Evolutionary conservation across 257 asterid species (phyloP).

Genomic region (Scutellaria barbata): DNA sequence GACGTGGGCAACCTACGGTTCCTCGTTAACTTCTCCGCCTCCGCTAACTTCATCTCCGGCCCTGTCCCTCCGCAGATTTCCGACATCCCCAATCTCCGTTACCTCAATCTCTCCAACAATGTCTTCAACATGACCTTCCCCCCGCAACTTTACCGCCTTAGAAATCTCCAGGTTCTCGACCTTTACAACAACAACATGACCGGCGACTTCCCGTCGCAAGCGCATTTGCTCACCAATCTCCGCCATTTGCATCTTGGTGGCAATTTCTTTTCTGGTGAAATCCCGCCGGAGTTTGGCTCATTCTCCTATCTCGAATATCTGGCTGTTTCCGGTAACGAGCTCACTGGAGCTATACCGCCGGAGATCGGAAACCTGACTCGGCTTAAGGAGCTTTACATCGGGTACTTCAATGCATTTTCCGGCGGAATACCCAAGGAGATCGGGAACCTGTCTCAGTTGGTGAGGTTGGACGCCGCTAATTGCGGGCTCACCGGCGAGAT

Average conservation of each 20-base stretch:
- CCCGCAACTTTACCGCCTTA: slow-evolving; percentile 48
- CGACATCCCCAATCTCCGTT: slow-evolving; percentile 52
- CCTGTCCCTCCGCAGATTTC: slow-evolving; percentile 68
- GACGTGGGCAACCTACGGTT: slow-evolving; percentile 65
- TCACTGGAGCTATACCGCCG: slow-evolving; percentile 66
- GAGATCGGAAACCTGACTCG: slow-evolving; percentile 67
- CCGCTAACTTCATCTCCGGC: slow-evolving; percentile 63
- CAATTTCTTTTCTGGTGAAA: slow-evolving; percentile 64
- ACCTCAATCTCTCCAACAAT: slow-evolving; percentile 78
- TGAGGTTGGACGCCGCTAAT: slow-evolving; percentile 77
- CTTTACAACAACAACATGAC: slow-evolving; percentile 81
- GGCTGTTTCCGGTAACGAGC: slow-evolving; percentile 83
- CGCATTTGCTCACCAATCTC: slow-evolving; percentile 50
- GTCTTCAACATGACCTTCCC: slow-evolving; percentile 64
- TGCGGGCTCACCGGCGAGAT: slow-evolving; percentile 86
- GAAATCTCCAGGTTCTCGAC: slow-evolving; percentile 67
- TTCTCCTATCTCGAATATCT: slow-evolving; percentile 67
- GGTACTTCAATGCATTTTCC: slow-evolving; percentile 69
- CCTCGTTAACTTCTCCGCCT: slow-evolving; percentile 64
- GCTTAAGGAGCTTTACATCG: slow-evolving; percentile 78
- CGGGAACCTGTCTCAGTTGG: slow-evolving; percentile 64
- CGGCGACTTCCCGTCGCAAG: slow-evolving; percentile 66
- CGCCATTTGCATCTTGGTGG: slow-evolving; percentile 85
- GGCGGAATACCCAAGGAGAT: slow-evolving; percentile 86
- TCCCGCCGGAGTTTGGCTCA: slow-evolving; percentile 72